Base-by-base conservation (phyloP, 768 basidiomycete species). In the Tulasnella sp. region DNA sequence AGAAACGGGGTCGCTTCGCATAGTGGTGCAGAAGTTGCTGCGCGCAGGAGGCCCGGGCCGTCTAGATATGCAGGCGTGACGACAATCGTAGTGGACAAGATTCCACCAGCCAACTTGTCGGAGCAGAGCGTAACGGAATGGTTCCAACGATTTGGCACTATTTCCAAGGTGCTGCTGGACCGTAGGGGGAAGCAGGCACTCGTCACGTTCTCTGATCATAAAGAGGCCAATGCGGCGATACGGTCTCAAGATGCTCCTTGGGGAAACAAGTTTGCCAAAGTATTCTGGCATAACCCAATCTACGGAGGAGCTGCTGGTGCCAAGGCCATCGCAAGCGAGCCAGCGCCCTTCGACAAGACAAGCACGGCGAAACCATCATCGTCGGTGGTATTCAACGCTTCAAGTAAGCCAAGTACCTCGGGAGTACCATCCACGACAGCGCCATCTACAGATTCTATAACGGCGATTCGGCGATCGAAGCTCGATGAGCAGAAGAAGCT, bases 191-290 rank as follows among this genome's bases (percentile, higher is more conserved):
- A 90, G 71, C 95, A 96, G 84, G 96, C 96, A 0, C 86, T 98
- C 74, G 93, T 98, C 81, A 95, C 93, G 81, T 98, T 98, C 85
- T 88, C 90, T 44, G 90, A 88, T 12, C 95, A 96, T 84, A 90
- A 89, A 31, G 93, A 96, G 83, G 97, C 97, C 0, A 91, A 93
- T 83, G 89, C 90, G 18, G 97, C 97, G 1, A 96, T 96, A 94
- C 94, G 94, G 84, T 91, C 92, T 36, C 94, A 97, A 85, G 95
- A 97, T 81, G 95, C 96, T n/a, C 93, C 98, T 19, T 98, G 98
- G 83, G 91, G 91, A 16, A 97, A 96, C 82, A 91, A 97, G 74
- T 98, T 98, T 84, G 96, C 98, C 82, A 97, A 97, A 85, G 88
- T 98, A 44, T 95, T 97, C 83, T 98, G 97, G 96, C 95, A 97